Evolutionary conservation across 163 green algal species (phyloP).

Genomic region (Coccomyxa subellipsoidea): DNA sequence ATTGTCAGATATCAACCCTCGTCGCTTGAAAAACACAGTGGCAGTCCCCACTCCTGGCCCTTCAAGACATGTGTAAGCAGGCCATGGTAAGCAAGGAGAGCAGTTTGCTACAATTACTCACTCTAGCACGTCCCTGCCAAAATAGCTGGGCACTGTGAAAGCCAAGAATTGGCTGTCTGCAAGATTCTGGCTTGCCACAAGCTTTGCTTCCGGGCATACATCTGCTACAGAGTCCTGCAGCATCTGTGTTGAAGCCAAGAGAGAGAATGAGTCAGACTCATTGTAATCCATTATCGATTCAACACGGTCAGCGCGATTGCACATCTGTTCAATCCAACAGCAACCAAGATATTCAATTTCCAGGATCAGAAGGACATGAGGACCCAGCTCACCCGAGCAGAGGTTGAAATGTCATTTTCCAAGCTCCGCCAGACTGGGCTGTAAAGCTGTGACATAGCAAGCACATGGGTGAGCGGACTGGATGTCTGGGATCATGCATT

Average conservation of each 20-base stretch:
- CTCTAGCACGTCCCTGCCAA: background rate
- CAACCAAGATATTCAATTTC: too few species aligned
- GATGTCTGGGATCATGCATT: background rate
- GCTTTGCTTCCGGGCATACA: slow-evolving; percentile 4
- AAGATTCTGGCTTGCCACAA: background rate
- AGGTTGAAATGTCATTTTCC: background rate
- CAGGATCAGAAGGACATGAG: background rate
- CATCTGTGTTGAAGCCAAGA: background rate
- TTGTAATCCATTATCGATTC: too few species aligned
- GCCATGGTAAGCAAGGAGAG: too few species aligned
- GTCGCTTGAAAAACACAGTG: too few species aligned
- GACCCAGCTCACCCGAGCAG: background rate
- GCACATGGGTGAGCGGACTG: background rate
- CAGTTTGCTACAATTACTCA: background rate
- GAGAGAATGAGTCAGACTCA: too few species aligned
- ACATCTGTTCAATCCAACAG: too few species aligned
- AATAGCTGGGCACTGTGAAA: background rate
- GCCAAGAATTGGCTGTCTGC: background rate
- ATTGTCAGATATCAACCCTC: background rate
- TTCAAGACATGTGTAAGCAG: too few species aligned
- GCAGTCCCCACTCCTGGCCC: too few species aligned
- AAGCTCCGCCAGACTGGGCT: slow-evolving; percentile 42
- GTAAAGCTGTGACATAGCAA: slow-evolving; percentile 36
- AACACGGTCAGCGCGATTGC: too few species aligned
- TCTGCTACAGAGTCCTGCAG: background rate